Conservation (phyloP, 2,329 filamentous ascomycete genomes). For the Sclerotinia nivalis region DNA sequence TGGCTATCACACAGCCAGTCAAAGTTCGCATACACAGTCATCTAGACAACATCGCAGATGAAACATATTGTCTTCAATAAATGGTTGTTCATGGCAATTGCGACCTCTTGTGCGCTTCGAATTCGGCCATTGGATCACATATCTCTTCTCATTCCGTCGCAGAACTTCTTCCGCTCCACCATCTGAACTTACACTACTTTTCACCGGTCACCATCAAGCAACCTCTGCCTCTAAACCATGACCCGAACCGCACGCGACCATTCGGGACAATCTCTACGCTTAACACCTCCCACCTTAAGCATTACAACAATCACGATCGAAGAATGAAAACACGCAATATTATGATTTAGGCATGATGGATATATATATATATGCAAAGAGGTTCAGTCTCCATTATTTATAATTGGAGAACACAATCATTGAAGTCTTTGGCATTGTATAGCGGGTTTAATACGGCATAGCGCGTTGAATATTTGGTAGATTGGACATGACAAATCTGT, state of each 20-base stretch:
- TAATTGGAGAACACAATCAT: constrained; percentile 28
- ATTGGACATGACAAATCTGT: constrained; percentile 33
- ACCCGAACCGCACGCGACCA: constrained; percentile 18
- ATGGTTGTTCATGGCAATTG: constrained; percentile 40
- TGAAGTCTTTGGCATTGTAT: constrained; percentile 37
- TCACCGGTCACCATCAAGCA: constrained; percentile 39
- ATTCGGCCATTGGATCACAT: constrained; percentile 38
- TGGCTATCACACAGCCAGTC: constrained; percentile 40
- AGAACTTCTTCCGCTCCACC: constrained; percentile 38
- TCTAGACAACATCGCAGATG: constrained; percentile 38
- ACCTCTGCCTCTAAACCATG: constrained; percentile 36
- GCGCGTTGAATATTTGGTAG: constrained; percentile 35
- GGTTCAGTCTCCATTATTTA: constrained; percentile 19
- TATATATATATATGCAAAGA: constrained; percentile 27
- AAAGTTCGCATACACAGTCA: constrained; percentile 36
- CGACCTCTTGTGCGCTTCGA: constrained; percentile 39
- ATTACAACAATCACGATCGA: constrained; percentile 31
- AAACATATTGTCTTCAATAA: constrained; percentile 43
- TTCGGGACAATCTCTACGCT: constrained; percentile 12
- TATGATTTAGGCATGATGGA: constrained; percentile 38
- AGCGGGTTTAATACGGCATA: constrained; percentile 37
- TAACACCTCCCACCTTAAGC: constrained; percentile 23
- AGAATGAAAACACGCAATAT: constrained; percentile 33
- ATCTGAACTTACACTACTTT: constrained; percentile 40
- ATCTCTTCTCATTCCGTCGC: constrained; percentile 40